Base-by-base conservation (phyloP, 2,329 filamentous ascomycete species). In the Cordyceps fumosorosea region DNA sequence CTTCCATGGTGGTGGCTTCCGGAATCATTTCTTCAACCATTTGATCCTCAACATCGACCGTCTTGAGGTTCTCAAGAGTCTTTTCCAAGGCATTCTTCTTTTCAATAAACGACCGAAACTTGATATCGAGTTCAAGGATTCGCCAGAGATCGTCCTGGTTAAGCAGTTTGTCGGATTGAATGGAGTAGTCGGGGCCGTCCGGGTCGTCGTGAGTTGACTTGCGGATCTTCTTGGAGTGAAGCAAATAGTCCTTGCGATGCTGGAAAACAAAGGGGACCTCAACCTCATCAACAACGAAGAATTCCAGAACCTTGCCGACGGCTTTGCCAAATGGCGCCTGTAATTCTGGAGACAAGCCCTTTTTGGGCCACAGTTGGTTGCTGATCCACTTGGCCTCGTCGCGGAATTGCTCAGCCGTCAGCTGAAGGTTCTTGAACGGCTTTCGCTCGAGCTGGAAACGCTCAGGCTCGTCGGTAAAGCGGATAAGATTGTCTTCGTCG, bases 201-300 rank as follows among this genome's bases (percentile, higher is more conserved):
- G 84, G 83, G 66, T 93, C 88, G 62, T 87, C 82, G 18, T 83
- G 81, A 32, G 81, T 75, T 71, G 86, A 72, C 78, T 86, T 82
- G 60, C 81, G 77, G 7, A 84, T 82, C 71, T 90, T 92, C 66
- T 88, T 88, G 26, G 90, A 89, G 70, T 98, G 91, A 62, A 99
- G 96, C 50, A 99, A 83, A 71, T 98, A 99, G 73, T 99, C 95
- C 75, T 97, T 96, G 64, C 95, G 91, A 71, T 99, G 95, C 74
- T 97, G 93, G 75, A 97, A 97, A 68, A 99, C 95, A 74, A 96
- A 99, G 0, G 95, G 93, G 1, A 97, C 92, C 74, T 99, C 95
- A 68, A 93, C 91, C 67, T 96, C 91, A 66, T 98, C 93, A 4
- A 93, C 86, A 56, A 96, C 91, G 75, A 99, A 91, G 72, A 98